Evolutionary conservation across 1,139 yeast genomes (phyloP).

Genomic region (Spencermartinsiella ligniputridi): DNA sequence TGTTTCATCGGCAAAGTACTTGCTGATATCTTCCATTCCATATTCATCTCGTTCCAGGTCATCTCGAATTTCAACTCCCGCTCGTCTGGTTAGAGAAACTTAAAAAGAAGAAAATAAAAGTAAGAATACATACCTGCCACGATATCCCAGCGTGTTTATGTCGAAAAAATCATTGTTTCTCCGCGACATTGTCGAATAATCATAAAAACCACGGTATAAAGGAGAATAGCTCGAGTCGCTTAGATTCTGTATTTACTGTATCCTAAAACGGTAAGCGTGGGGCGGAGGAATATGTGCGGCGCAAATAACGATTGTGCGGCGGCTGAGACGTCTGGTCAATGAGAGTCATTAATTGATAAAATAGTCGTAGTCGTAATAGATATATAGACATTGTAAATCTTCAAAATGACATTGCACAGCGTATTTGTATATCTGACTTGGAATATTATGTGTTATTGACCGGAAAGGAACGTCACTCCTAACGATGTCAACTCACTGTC

Average conservation of each 20-base stretch:
- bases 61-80: conserved; percentile 51
- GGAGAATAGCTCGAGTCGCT: too few relatives aligned
- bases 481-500: too few relatives aligned
- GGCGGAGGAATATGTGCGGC: not conserved
- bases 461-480: too few relatives aligned
- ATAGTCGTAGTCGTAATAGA: too few relatives aligned
- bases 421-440: too few relatives aligned
- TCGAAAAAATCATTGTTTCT: conserved; percentile 18
- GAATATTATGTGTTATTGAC: too few relatives aligned
- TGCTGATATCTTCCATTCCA: conserved; percentile 78
- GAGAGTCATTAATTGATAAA: too few relatives aligned
- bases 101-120: not conserved
- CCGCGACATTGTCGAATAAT: conserved; percentile 19
- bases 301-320: too few relatives aligned
- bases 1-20: conserved; percentile 49
- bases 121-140: conserved; percentile 20
- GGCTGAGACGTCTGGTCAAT: too few relatives aligned
- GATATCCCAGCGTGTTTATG: conserved; percentile 21
- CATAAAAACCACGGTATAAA: too few relatives aligned
- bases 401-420: too few relatives aligned
- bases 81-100: conserved; percentile 19
- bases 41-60: conserved; percentile 57
- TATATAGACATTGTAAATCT: too few relatives aligned
- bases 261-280: not conserved
- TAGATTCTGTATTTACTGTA: not conserved